phyloP scores from a whole-genome alignment of 2,329 filamentous ascomycete genomes.

The Pezicula radicicola region DNA sequence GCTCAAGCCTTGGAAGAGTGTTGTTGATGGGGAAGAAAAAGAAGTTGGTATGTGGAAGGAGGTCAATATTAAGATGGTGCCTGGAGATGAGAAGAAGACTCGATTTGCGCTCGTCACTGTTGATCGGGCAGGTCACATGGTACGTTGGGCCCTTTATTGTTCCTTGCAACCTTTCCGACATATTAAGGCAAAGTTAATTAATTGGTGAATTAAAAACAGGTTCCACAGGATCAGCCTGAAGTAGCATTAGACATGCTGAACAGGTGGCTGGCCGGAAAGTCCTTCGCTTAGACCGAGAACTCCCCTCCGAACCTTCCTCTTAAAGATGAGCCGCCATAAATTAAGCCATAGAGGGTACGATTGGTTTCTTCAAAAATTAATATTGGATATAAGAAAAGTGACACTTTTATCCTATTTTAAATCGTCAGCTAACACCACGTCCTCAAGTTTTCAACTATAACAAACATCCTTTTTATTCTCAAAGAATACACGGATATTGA shows the following conservation, averaged over 20 bases:
- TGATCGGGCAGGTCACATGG: slow-evolving; percentile 39
- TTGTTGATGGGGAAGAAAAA: slow-evolving; percentile 8
- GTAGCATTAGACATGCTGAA: slow-evolving; percentile 17
- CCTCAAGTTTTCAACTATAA: too few relatives aligned
- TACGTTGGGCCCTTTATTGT: slow-evolving; percentile 10
- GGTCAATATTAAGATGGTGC: slow-evolving; percentile 16
- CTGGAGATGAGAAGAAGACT: slow-evolving; percentile 16
- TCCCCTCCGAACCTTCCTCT: too few relatives aligned
- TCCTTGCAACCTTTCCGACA: not conserved
- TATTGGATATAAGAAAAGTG: too few relatives aligned
- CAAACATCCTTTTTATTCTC: too few relatives aligned
- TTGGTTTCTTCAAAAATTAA: too few relatives aligned
- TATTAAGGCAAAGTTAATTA: not conserved
- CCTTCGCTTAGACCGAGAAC: not conserved
- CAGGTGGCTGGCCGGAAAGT: slow-evolving; percentile 14
- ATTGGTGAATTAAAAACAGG: slow-evolving; percentile 1
- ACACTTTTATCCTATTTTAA: too few relatives aligned
- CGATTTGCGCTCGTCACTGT: slow-evolving; percentile 26
- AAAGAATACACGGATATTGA: too few relatives aligned
- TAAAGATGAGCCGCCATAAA: too few relatives aligned
- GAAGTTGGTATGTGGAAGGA: slow-evolving; percentile 14
- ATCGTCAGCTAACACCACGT: too few relatives aligned
- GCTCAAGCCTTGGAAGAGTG: slow-evolving; percentile 17
- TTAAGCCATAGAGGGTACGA: too few relatives aligned
- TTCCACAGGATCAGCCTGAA: slow-evolving; percentile 20